Percentiles rank a stretch among this genome's conserved stretches.
phyloP scores from a whole-genome alignment of 441 rosid species.

The Corymbia citriodora region DNA sequence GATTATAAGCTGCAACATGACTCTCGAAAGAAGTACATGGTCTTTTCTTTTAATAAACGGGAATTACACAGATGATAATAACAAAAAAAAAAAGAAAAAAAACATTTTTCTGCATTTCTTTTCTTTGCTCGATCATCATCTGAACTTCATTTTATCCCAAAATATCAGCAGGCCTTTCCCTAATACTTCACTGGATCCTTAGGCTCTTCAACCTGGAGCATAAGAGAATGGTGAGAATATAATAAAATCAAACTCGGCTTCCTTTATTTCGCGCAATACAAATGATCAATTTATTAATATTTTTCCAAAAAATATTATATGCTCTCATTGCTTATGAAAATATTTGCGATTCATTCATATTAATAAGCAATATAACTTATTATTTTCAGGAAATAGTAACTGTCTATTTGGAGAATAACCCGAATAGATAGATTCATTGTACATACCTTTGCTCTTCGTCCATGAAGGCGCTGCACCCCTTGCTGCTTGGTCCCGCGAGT shows the following conservation, averaged over 20 bases:
- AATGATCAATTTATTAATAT: neutral
- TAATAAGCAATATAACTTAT: neutral
- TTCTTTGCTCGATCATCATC: neutral
- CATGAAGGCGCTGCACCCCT: neutral
- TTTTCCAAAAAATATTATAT: neutral
- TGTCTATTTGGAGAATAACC: neutral
- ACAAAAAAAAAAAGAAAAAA: neutral
- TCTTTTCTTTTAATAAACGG: neutral
- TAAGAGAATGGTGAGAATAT: neutral
- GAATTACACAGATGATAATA: neutral
- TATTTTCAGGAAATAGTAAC: neutral
- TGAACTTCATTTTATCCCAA: neutral
- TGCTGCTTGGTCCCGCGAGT: neutral
- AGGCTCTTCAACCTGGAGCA: neutral
- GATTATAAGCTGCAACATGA: neutral
- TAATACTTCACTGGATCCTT: neutral
- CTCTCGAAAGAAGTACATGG: neutral
- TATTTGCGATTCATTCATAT: neutral
- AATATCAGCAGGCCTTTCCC: neutral
- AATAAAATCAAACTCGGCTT: neutral
- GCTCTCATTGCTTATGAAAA: neutral
- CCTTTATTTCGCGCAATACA: neutral
- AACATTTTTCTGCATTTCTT: neutral
- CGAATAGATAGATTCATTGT: neutral
- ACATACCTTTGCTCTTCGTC: constrained; percentile 1